These are phyloP conservation scores for Cutaneotrichosporon arboriforme DNA, from an alignment of 1,284 basidiomycete species.

Conservation along the genomic window DNA sequence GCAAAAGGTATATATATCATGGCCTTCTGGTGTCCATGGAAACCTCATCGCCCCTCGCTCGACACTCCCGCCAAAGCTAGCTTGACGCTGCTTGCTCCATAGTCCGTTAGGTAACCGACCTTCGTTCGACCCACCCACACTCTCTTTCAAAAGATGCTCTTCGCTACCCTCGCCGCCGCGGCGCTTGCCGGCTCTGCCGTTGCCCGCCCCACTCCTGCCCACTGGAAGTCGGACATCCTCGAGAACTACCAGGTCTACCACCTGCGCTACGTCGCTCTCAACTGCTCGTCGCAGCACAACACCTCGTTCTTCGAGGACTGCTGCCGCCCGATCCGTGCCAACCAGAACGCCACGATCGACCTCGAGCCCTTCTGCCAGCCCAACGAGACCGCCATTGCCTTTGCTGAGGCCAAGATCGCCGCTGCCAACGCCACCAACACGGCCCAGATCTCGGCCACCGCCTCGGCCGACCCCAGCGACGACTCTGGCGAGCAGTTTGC, in stretches of 20 bases:
- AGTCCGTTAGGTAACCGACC: background rate
- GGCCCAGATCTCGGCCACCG: conserved; percentile 22
- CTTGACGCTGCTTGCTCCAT: no score
- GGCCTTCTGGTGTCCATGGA: no score
- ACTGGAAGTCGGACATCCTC: conserved; percentile 37
- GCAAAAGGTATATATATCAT: no score
- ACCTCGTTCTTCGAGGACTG: conserved; percentile 58
- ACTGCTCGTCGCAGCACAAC: conserved; percentile 56
- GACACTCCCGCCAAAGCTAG: no score
- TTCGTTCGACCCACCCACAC: background rate
- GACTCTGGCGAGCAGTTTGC: conserved; percentile 9
- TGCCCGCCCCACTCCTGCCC: conserved; percentile 32
- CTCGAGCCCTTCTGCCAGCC: conserved; percentile 57
- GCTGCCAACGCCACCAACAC: conserved; percentile 16
- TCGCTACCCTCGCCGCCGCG: conserved; percentile 23
- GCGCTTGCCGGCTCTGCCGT: conserved; percentile 54
- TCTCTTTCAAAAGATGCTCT: background rate
- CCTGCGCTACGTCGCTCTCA: conserved; percentile 58
- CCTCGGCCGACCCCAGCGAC: conserved; percentile 25
- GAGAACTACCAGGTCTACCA: conserved; percentile 63
- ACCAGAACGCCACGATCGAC: conserved; percentile 52
- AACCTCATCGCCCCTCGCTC: no score
- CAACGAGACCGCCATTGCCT: conserved; percentile 26
- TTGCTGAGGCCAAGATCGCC: conserved; percentile 23
- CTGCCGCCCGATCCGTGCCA: conserved; percentile 55